Percentiles rank a stretch among this genome's conserved stretches.
Conservation (phyloP, 495 filamentous ascomycete genomes). For the Aspergillus diversus region DNA sequence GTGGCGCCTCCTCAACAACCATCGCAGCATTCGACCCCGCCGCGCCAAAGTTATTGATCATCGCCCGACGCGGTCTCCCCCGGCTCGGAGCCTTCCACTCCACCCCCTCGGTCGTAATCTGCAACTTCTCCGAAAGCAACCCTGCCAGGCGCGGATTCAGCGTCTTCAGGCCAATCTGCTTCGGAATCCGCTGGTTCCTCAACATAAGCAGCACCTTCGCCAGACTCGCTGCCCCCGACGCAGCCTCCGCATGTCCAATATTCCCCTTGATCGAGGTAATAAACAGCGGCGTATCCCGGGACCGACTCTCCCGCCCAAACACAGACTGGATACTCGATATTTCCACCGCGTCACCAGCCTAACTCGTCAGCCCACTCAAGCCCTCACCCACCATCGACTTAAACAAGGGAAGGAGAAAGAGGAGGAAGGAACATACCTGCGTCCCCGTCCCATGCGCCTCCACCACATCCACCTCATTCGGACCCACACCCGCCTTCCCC, state of each 20-base stretch:
- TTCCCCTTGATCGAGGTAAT: constrained; percentile 41
- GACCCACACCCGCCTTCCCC: constrained; percentile 45
- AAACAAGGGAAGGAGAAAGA: too few relatives aligned
- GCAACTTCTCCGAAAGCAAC: constrained; percentile 30
- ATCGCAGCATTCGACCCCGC: constrained; percentile 48
- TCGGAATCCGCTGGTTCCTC: constrained; percentile 32
- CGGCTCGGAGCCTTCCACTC: neutral
- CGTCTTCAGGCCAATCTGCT: constrained; percentile 45
- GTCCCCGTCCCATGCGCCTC: constrained; percentile 54
- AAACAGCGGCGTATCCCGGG: constrained; percentile 16
- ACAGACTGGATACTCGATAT: constrained; percentile 28
- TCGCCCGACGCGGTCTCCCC: constrained; percentile 22
- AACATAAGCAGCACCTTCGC: constrained; percentile 39
- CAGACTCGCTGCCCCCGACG: constrained; percentile 32
- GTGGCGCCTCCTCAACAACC: constrained; percentile 41
- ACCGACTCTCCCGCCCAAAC: neutral
- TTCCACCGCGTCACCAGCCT: constrained; percentile 32
- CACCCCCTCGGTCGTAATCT: constrained; percentile 28
- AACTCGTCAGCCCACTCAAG: neutral
- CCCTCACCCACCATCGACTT: too few relatives aligned
- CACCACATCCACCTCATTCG: constrained; percentile 51
- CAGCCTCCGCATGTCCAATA: constrained; percentile 43
- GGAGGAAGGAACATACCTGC: constrained; percentile 29
- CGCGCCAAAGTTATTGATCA: constrained; percentile 45
- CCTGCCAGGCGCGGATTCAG: constrained; percentile 40